phyloP scores from a whole-genome alignment of 768 basidiomycete genomes.

The Tricholoma terreum region DNA sequence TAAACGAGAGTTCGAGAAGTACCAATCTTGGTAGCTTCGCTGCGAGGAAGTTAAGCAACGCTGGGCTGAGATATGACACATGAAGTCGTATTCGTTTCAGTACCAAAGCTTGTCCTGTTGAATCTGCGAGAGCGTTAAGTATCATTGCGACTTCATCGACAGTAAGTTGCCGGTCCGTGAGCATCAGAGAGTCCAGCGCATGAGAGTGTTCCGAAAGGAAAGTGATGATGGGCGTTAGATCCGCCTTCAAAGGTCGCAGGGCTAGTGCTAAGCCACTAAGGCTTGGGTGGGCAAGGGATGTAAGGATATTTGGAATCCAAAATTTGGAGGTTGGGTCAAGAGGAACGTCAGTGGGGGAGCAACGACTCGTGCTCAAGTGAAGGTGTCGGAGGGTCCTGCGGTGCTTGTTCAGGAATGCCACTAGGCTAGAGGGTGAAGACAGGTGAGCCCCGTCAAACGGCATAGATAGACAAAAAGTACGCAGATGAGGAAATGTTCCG shows the following conservation, averaged over 20 bases:
- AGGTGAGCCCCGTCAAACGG: conserved; percentile 45
- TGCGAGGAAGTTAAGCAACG: conserved; percentile 23
- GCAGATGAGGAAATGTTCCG: conserved; percentile 38
- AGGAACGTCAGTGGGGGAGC: conserved; percentile 16
- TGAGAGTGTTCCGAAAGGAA: conserved; percentile 30
- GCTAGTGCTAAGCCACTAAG: conserved; percentile 34
- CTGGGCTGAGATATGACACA: conserved; percentile 21
- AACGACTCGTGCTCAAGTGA: conserved; percentile 32
- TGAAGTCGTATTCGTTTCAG: conserved; percentile 20
- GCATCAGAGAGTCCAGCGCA: conserved; percentile 29
- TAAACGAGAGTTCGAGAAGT: conserved; percentile 21
- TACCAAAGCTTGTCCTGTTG: conserved; percentile 1
- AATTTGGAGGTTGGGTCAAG: conserved; percentile 27
- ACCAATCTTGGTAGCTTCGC: conserved; percentile 18
- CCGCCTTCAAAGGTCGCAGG: conserved; percentile 37
- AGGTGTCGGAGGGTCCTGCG: conserved; percentile 32
- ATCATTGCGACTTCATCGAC: conserved; percentile 27
- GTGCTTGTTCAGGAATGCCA: conserved; percentile 36
- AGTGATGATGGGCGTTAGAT: conserved; percentile 20
- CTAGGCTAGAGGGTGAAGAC: conserved; percentile 29
- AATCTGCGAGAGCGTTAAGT: conserved; percentile 19
- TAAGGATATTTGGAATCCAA: conserved; percentile 42
- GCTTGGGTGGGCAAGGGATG: conserved; percentile 21
- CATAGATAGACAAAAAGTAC: conserved; percentile 37
- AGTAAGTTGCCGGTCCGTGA: conserved; percentile 36